These are phyloP conservation scores for Clavispora asparagi DNA, from an alignment of 805 yeast genomes.

Conservation along the genomic window DNA sequence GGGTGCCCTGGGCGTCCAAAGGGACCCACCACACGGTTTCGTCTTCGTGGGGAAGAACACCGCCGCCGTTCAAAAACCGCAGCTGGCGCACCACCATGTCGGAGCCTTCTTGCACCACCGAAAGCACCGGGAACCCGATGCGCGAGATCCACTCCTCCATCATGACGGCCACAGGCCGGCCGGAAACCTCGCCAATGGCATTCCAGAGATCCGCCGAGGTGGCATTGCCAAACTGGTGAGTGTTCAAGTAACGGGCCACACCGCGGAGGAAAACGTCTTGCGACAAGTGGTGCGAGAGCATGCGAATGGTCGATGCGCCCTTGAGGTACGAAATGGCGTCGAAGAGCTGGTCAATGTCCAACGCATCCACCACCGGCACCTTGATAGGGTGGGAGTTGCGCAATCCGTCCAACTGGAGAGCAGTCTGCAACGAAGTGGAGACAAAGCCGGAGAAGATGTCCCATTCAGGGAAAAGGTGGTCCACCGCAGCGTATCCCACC, in stretches of 20 bases:
- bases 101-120: slow-evolving; percentile 35
- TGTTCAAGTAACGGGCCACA: slow-evolving; percentile 61
- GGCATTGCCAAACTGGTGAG: slow-evolving; percentile 64
- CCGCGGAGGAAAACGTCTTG: slow-evolving; percentile 66
- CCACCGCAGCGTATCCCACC: slow-evolving; percentile 70
- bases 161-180: slow-evolving; percentile 51
- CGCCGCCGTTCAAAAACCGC: slow-evolving; percentile 62
- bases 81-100: slow-evolving; percentile 46
- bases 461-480: slow-evolving; percentile 75
- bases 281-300: slow-evolving; percentile 71
- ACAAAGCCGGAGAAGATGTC: slow-evolving; percentile 59
- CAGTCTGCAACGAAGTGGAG: slow-evolving; percentile 45
- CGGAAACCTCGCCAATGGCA: slow-evolving; percentile 57
- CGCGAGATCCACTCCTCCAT: slow-evolving; percentile 71
- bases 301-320: slow-evolving; percentile 73
- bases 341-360: slow-evolving; percentile 76
- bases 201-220: slow-evolving; percentile 70
- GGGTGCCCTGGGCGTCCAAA: slow-evolving; percentile 12
- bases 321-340: slow-evolving; percentile 78
- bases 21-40: slow-evolving; percentile 58
- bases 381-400: slow-evolving; percentile 74
- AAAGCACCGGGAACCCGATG: slow-evolving; percentile 68
- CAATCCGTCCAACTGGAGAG: slow-evolving; percentile 51
- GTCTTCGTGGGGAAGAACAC: slow-evolving; percentile 53
- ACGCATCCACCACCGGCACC: slow-evolving; percentile 73